A percentile compares a stretch with the other conserved stretches of the same genome.
Evolutionary conservation across 768 basidiomycete species (phyloP).

Genomic region (Suillus subluteus): DNA sequence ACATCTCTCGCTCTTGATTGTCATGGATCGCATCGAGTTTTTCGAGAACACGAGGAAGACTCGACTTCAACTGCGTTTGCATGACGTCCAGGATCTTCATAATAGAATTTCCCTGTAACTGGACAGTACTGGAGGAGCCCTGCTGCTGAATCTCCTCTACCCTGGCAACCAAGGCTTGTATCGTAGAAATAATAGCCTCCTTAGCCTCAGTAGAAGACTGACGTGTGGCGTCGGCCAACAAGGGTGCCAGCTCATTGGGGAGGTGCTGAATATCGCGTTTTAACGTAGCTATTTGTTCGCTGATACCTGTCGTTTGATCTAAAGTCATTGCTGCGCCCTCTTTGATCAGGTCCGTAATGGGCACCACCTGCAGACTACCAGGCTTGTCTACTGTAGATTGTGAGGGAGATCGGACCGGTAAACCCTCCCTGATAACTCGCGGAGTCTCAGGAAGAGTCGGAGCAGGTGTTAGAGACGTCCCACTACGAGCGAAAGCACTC

Average conservation of each 20-base stretch:
- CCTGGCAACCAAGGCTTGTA: slow-evolving; percentile 12
- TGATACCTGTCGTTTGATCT: slow-evolving; percentile 37
- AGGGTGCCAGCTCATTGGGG: slow-evolving; percentile 28
- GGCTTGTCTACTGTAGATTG: slow-evolving; percentile 13
- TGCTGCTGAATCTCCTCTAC: slow-evolving; percentile 26
- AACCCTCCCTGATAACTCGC: slow-evolving; percentile 19
- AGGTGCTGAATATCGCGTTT: slow-evolving; percentile 34
- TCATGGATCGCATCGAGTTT: slow-evolving; percentile 36
- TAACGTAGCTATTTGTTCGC: slow-evolving; percentile 38
- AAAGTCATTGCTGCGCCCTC: slow-evolving; percentile 39
- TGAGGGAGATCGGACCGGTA: slow-evolving; percentile 20
- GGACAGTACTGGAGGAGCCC: slow-evolving; percentile 13
- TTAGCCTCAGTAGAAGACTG: neutral
- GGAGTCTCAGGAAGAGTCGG: neutral
- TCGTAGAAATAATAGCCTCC: slow-evolving; percentile 10
- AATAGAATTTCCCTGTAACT: slow-evolving; percentile 25
- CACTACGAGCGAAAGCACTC: slow-evolving; percentile 25
- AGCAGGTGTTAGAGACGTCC: neutral
- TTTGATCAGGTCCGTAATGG: slow-evolving; percentile 37
- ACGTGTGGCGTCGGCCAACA: slow-evolving; percentile 14
- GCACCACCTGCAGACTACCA: slow-evolving; percentile 23
- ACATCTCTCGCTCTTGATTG: slow-evolving; percentile 5
- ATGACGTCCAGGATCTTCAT: slow-evolving; percentile 43
- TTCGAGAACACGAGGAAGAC: slow-evolving; percentile 40
- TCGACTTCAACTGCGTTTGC: slow-evolving; percentile 40